Evolutionary conservation across 2,329 filamentous ascomycete species (phyloP).

Genomic region (Aspergillaceae sp.): DNA sequence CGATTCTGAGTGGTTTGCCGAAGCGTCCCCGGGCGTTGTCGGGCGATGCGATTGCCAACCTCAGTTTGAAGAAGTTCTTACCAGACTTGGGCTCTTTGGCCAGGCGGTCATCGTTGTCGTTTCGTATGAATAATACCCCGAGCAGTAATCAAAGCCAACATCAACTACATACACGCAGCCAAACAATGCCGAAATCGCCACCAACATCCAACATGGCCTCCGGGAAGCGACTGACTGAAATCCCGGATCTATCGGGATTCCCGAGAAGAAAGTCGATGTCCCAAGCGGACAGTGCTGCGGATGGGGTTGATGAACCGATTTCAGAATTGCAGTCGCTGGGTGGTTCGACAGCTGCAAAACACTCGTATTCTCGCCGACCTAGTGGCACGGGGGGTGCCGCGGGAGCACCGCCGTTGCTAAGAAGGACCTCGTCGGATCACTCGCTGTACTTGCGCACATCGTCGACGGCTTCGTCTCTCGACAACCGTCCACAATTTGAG

Average conservation of each 20-base stretch:
- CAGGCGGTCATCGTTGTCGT: slow-evolving; percentile 23
- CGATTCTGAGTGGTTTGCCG: slow-evolving; percentile 24
- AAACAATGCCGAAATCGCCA: slow-evolving; percentile 5
- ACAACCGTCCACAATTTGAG: slow-evolving; percentile 72
- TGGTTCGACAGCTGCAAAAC: slow-evolving; percentile 20
- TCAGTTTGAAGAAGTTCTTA: slow-evolving; percentile 26
- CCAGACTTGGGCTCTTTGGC: slow-evolving; percentile 26
- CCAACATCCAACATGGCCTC: slow-evolving; percentile 10
- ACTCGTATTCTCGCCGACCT: slow-evolving; percentile 25
- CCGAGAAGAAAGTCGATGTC: neutral
- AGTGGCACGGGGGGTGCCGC: slow-evolving; percentile 12
- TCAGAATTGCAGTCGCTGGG: slow-evolving; percentile 24
- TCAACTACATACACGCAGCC: slow-evolving; percentile 9
- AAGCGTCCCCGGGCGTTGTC: slow-evolving; percentile 29
- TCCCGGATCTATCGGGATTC: neutral
- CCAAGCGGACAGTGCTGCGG: neutral
- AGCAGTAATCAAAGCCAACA: slow-evolving; percentile 13
- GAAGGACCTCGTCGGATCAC: slow-evolving; percentile 64
- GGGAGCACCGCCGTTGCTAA: slow-evolving; percentile 33
- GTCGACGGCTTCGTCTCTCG: slow-evolving; percentile 72
- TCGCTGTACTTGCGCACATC: slow-evolving; percentile 64
- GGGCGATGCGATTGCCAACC: slow-evolving; percentile 20
- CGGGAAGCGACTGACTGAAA: slow-evolving; percentile 4
- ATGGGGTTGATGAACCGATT: slow-evolving; percentile 23
- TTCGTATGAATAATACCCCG: slow-evolving; percentile 18